Evolutionary conservation across 495 filamentous ascomycete species (phyloP), one percentile per base, ranked within the genome.

Genomic region (Polyplosphaeria fusca): DNA sequence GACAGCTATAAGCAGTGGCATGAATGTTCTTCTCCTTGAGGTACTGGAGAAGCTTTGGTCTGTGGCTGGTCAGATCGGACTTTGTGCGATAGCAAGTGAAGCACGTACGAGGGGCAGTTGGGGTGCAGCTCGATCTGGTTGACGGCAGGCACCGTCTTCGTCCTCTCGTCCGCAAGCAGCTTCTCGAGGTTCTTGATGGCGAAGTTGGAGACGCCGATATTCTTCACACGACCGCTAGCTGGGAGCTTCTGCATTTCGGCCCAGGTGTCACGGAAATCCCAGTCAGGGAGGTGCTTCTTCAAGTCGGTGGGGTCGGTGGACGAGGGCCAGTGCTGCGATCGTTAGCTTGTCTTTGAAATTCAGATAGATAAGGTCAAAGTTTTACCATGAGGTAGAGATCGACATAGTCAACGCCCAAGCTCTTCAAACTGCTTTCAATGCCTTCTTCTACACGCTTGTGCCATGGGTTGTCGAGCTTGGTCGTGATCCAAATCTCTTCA

Each of bases 401-500:
- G 49, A 95, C 82, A 61, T 94, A 95, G 66, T 86, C 82, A 18
- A 81, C 73, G 9, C 81, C 84, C 19, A 95, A 77, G 62, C 76
- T 78, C 72, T 84, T 82, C 49, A 94, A 77, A 3, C 84, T 88
- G 25, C 71, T 75, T 27, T 82, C 77, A 60, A 94, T 81, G 37
- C 83, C 88, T 68, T 88, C 82, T 38, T 83, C 69, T 5, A 86
- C 83, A 38, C 76, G 71, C 64, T 86, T 79, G 75, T 95, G 89
- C 80, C 82, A 88, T 46, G 83, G 73, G 77, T 92, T 92, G 74
- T 89, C 82, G 47, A 93, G 80, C 79, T 94, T 95, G 60, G 89
- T 93, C 39, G 89, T 92, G 69, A 94, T 74, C 81, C 84, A 95
- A 70, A 95, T 86, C 70, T 94, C 76, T 27, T 83, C 78, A 35